Conservation (phyloP, 2,329 filamentous ascomycete genomes). For the Epichloe baconii region DNA sequence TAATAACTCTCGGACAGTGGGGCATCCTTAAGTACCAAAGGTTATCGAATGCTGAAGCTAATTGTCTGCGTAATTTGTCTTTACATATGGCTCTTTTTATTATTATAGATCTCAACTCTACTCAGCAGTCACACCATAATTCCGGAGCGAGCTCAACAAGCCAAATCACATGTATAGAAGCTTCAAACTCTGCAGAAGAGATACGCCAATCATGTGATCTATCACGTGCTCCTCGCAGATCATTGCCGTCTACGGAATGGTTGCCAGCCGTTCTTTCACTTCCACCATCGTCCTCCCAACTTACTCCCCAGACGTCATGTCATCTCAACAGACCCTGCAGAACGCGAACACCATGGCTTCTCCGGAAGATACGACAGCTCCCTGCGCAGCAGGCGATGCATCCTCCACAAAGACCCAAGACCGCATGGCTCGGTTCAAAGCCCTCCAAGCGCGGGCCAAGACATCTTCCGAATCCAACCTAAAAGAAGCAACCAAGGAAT, state of each 20-base stretch:
- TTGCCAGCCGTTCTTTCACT: not conserved
- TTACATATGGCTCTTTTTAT: too few species aligned
- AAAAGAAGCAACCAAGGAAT: slow-evolving; percentile 72
- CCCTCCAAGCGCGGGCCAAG: slow-evolving; percentile 70
- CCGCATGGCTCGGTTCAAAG: slow-evolving; percentile 71
- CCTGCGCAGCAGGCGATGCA: slow-evolving; percentile 8
- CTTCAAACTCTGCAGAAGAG: not conserved
- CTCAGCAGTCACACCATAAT: not conserved
- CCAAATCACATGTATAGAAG: too few species aligned
- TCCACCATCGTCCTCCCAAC: not conserved
- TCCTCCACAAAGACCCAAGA: slow-evolving; percentile 41
- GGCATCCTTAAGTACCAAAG: not conserved
- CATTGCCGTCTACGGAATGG: not conserved
- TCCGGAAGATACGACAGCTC: not conserved
- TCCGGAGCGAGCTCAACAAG: too few species aligned
- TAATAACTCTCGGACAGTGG: not conserved
- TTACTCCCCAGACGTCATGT: not conserved
- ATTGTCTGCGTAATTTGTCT: not conserved
- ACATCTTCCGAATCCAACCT: slow-evolving; percentile 60
- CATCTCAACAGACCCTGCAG: not conserved
- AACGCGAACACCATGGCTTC: not conserved
- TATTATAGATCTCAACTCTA: not conserved
- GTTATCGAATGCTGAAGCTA: not conserved
- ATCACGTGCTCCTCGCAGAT: not conserved
- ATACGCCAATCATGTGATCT: not conserved